Percentiles rank a stretch among this genome's conserved stretches.
These are phyloP conservation scores for Sporothrix pseudoabietina DNA, from an alignment of 2,329 filamentous ascomycete genomes.

Conservation along the genomic window DNA sequence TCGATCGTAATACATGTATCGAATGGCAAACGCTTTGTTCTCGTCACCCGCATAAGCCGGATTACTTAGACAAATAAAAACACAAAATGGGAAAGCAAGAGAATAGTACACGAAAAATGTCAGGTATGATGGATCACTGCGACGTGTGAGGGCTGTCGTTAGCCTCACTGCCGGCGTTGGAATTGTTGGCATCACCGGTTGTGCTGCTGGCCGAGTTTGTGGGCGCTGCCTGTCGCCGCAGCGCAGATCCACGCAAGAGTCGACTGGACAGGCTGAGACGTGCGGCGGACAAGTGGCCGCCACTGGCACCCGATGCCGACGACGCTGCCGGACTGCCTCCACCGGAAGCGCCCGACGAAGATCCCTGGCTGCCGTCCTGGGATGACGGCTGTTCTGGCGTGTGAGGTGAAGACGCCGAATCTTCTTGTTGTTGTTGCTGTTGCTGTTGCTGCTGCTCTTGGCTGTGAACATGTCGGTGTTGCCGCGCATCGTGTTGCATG, in stretches of 20 bases:
- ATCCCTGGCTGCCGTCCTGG: background rate
- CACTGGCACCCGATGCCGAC: background rate
- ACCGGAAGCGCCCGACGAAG: background rate
- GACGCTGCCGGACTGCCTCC: constrained; percentile 5
- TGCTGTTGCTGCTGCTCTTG: constrained; percentile 2
- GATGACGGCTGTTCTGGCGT: background rate
- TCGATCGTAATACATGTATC: constrained; percentile 14
- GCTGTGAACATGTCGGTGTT: background rate
- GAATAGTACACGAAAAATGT: background rate
- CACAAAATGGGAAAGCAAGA: background rate
- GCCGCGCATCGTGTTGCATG: constrained; percentile 17
- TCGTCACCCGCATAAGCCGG: background rate
- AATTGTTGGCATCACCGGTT: background rate
- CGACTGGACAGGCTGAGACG: constrained; percentile 54
- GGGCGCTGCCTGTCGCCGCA: constrained; percentile 18
- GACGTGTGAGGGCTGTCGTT: constrained; percentile 11
- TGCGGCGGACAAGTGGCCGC: constrained; percentile 46
- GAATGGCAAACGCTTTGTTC: background rate
- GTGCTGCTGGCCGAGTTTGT: background rate
- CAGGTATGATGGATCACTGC: background rate
- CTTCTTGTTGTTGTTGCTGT: background rate
- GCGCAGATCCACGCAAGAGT: constrained; percentile 38
- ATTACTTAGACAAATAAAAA: background rate
- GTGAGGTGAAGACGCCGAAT: background rate
- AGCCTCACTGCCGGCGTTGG: background rate